Conservation (phyloP, 805 yeast genomes). For the Clavispora phyllophila region DNA sequence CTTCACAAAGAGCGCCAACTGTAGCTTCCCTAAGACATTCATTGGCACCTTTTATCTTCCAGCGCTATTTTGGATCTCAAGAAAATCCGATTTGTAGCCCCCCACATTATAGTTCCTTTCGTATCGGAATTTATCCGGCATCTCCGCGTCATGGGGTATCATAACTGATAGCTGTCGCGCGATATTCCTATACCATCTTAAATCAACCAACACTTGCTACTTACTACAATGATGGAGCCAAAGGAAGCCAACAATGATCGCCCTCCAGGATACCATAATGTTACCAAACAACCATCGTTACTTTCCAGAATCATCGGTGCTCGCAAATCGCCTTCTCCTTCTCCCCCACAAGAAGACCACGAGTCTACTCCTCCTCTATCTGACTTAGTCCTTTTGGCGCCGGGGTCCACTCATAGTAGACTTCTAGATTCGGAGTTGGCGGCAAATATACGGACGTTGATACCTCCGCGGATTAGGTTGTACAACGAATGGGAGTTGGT, state of each 20-base stretch:
- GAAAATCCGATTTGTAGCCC: no score
- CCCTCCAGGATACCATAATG: neutral
- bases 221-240: neutral
- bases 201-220: neutral
- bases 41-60: no score
- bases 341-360: neutral
- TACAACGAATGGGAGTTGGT: slow-evolving; percentile 70
- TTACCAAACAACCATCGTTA: neutral
- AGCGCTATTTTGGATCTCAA: no score
- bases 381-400: slow-evolving; percentile 61
- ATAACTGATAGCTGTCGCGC: neutral
- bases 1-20: no score
- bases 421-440: slow-evolving; percentile 63
- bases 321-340: neutral
- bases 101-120: no score
- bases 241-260: neutral
- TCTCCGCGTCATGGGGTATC: no score
- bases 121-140: no score
- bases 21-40: no score
- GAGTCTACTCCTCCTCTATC: slow-evolving; percentile 43
- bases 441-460: slow-evolving; percentile 61
- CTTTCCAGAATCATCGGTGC: neutral
- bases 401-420: slow-evolving; percentile 48
- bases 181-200: neutral
- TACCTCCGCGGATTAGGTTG: slow-evolving; percentile 78